Evolutionary conservation across 352 stramenopile genomes (phyloP), one percentile per base, ranked within the genome.

Genomic region (Pythium utonaiense): DNA sequence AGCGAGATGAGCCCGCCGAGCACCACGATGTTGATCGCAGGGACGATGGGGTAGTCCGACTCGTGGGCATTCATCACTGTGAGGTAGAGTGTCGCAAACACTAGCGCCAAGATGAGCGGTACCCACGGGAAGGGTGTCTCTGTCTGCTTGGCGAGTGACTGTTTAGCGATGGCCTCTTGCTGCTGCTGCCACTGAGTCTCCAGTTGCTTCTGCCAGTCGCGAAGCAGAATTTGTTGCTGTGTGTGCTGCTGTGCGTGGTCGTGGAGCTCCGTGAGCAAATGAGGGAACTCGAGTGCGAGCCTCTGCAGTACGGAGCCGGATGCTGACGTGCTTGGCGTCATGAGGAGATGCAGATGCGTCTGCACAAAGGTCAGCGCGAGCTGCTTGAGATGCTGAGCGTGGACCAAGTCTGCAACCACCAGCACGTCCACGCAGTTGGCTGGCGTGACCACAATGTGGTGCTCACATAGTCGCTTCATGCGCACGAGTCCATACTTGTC

Each of bases 401-500:
- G 63, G 16, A 89, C 74, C 6, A 85, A 42, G 28, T 93, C 81
- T 2, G 83, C 76, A 22, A 89, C 68, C 12, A 77, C 73, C 8
- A 93, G 65, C 24, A 88, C 70, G 33, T 86, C 78, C 22, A 89
- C 64, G 36, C 79, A 87, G 31, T 87, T 93, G 19, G 10, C 40
- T 2, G 47, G 12, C 0, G 69, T 84, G 53, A 91, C 61, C 5
- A 21, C 17, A 6, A 89, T 58, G 9, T 72, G 53, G 59, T 84
- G 74, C 31, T 93, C 83, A 31, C 71, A 85, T 1, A 88, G 57
- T 13, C 75, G 73, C 69, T 91, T 91, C 66, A 90, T 80, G 12
- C 80, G 77, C n/a, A 71, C 67, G 22, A 93, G 70, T 17, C 79
- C 77, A 54, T 86, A 91, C 59, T 86, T 88, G 64, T 93, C 75